Percentiles rank a stretch among this genome's conserved stretches.
Evolutionary conservation across 108 stramenopile genomes (phyloP).

Genomic region (Seminavis robusta): DNA sequence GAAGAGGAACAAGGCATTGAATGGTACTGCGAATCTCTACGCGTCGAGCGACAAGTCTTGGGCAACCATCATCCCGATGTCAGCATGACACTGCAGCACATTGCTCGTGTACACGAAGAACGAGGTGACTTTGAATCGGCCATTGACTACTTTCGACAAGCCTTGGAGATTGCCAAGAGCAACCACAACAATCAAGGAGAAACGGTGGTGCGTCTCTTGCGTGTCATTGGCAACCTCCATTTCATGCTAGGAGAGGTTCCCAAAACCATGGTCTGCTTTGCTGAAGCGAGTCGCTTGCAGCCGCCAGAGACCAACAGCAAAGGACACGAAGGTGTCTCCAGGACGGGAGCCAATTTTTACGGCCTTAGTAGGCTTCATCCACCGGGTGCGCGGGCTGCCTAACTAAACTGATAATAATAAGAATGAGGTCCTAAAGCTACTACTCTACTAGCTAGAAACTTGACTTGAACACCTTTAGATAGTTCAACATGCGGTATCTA

Average conservation of each 20-base stretch:
- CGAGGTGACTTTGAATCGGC: conserved; percentile 47
- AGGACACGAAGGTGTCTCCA: too few relatives aligned
- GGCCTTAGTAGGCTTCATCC: conserved; percentile 39
- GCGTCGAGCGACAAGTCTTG: conserved; percentile 42
- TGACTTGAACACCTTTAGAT: too few relatives aligned
- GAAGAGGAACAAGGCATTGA: conserved; percentile 48
- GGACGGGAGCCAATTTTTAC: conserved; percentile 58
- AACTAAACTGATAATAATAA: too few relatives aligned
- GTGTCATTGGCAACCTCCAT: conserved; percentile 60
- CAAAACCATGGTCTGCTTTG: conserved; percentile 57
- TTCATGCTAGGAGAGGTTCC: conserved; percentile 39
- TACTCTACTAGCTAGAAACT: too few relatives aligned
- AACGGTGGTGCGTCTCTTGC: conserved; percentile 36
- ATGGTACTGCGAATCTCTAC: conserved; percentile 48
- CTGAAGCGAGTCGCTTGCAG: conserved; percentile 49
- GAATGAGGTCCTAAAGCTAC: too few relatives aligned
- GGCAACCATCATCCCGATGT: conserved; percentile 48
- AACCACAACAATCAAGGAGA: conserved; percentile 9
- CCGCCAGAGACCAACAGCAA: conserved; percentile 2
- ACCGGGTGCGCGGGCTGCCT: conserved; percentile 42
- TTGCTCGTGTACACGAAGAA: conserved; percentile 51
- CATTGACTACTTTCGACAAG: conserved; percentile 44
- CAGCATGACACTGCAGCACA: conserved; percentile 46
- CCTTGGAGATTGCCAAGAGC: conserved; percentile 34
- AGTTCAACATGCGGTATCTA: too few relatives aligned